Base-by-base conservation (phyloP, 139 green algal species). In the Chlorella sorokiniana region DNA sequence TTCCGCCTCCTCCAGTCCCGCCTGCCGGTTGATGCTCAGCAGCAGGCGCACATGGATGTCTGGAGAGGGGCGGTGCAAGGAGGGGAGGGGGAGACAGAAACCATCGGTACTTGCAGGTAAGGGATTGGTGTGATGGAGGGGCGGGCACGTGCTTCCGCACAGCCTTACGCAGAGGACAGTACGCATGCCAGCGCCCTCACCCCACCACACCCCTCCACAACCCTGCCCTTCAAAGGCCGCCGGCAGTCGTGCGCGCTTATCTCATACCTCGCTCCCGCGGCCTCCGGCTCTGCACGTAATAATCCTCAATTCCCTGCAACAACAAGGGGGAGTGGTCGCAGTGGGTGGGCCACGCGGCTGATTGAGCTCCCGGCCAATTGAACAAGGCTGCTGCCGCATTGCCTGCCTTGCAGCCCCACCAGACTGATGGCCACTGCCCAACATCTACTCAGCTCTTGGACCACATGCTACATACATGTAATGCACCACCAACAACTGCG, bases 21-120 rank as follows among this genome's bases (percentile, higher is more conserved):
- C 89, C 18, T 91, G 69, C 62, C 93, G 83, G 86, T 96, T 91
- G n/a, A 97, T 95, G 89, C 88, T 94, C 38, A 97, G 90, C 76
- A 97, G 56, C 69, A 95, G 85, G 69, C 88, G 85, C 23, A 95
- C 91, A 0, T 81, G 52, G 8, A 93, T 90, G 69, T 41, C 71
- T 75, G 67, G 45, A 14, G 33, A 25, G 40, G 22, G 65, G 6
- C n/a, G n/a, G n/a, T n/a, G n/a, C n/a, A n/a, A 69, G 31, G 31
- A 25, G 23, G 22, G 52, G 4, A 18, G 52, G 52, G 52, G 52
- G 27, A 23, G 52, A 5, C 52, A 62, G 20, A 27, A 20, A 9
- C n/a, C n/a, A n/a, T n/a, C n/a, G n/a, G n/a, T n/a, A n/a, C n/a
- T n/a, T 27, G 62, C 29, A 33, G 41, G 62, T 31, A 31, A 42